Base-by-base conservation (phyloP, 2,329 filamentous ascomycete genomes). In the Alternaria alternata region DNA sequence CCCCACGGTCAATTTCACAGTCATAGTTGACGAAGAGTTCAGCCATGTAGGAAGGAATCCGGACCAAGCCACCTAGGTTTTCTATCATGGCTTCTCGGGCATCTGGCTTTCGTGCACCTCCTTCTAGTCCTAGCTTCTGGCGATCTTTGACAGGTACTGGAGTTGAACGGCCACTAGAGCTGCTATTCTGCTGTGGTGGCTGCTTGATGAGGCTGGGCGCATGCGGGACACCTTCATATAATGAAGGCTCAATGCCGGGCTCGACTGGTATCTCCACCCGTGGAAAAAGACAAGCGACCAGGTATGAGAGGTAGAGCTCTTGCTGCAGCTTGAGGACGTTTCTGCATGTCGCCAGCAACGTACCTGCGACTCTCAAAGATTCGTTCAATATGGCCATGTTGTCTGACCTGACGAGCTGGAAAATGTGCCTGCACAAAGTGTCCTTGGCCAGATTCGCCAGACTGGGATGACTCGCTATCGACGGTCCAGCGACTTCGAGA, bases 11-110 rank as follows among this genome's bases (percentile, higher is more conserved):
- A 53, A 93, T 89, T 73, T 98, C 94, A 73, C 94, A 99, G 78
- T 99, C 95, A 75, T 98, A 99, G 78, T 99, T 99, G 79, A 98
- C 89, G 75, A 97, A 99, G 7, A 99, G 85, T 78, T 99, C 96
- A 11, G 91, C 89, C 88, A 98, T 93, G 75, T 96, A 99, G 42
- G 89, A 94, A 0, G 95, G 93, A 83, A 99, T 97, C 42, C 96
- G 87, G 38, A 93, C 92, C 61, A 99, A 83, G 55, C 94, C 93
- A 36, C 94, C 94, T 44, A 99, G 90, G 69, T 92, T 96, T 80
- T 99, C 95, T 5, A 99, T 93, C 95, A 99, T 99, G 32, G 95
- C 94, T 82, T 99, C 95, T 68, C 95, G 87, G 30, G 95, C 94
- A 79, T 99, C 96, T 4, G 95, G 95, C 76, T 96, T 97, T 63